phyloP scores from a whole-genome alignment of 1,284 basidiomycete genomes.

The Hemileia vastatrix region DNA sequence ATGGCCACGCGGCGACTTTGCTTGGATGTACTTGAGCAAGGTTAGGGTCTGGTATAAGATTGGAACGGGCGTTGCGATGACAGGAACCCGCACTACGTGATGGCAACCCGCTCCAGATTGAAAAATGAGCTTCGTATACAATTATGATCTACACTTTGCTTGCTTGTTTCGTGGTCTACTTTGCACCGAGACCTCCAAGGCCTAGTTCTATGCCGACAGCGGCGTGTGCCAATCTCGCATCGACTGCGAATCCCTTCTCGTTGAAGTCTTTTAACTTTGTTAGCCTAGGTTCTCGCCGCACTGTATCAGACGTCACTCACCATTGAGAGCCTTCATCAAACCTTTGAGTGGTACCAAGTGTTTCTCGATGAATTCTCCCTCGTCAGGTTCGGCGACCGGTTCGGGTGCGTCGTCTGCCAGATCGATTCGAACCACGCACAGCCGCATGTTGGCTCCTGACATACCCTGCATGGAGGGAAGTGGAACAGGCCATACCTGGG shows the following conservation, averaged over 20 bases:
- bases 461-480: slow-evolving; percentile 31
- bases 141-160: no score
- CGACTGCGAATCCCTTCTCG: slow-evolving; percentile 33
- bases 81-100: no score
- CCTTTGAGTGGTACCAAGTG: slow-evolving; percentile 36
- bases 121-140: no score
- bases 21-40: no score
- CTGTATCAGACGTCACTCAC: slow-evolving; percentile 30
- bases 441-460: slow-evolving; percentile 38
- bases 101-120: no score
- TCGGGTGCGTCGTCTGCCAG: slow-evolving; percentile 35
- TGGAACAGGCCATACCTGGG: slow-evolving; percentile 2
- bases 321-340: slow-evolving; percentile 30
- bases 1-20: no score
- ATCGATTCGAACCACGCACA: slow-evolving; percentile 36
- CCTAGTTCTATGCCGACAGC: slow-evolving; percentile 35
- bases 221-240: slow-evolving; percentile 39
- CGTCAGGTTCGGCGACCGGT: slow-evolving; percentile 40
- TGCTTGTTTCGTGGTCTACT: no score
- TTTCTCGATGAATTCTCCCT: slow-evolving; percentile 41
- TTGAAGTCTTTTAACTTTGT: slow-evolving; percentile 32
- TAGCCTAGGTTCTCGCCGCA: no score
- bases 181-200: no score
- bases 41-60: no score
- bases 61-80: no score